These are phyloP conservation scores for Lathyrus aphaca DNA, from an alignment of 306 rosid species.

Conservation along the genomic window DNA sequence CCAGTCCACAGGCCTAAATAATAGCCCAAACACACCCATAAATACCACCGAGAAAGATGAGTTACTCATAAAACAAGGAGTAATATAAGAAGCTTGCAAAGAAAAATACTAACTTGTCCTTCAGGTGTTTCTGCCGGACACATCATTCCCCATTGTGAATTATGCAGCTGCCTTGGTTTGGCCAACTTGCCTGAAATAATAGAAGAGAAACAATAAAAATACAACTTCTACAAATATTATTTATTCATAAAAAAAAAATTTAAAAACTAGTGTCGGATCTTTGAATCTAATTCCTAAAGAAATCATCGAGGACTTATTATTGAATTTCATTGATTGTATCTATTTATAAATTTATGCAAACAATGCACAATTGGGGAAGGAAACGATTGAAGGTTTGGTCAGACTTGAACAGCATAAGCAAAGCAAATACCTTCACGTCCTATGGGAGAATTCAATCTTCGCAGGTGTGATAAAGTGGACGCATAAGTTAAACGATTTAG, in stretches of 20 bases:
- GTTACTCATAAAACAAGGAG: conserved; percentile 5
- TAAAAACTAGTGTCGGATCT: not conserved
- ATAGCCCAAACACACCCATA: conserved; percentile 37
- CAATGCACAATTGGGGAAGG: conserved; percentile 6
- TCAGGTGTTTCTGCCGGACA: conserved; percentile 99
- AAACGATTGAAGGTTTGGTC: not conserved
- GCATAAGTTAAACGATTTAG: conserved; percentile 95
- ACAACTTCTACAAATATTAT: conserved; percentile 1
- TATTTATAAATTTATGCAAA: conserved; percentile 25
- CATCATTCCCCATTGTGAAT: conserved; percentile 99
- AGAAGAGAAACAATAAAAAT: conserved; percentile 27
- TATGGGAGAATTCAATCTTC: conserved; percentile 94
- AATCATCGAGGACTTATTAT: not conserved
- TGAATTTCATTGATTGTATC: not conserved
- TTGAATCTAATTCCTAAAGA: not conserved
- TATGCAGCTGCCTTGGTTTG: conserved; percentile 93
- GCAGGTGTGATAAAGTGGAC: conserved; percentile 90
- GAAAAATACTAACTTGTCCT: conserved; percentile 77
- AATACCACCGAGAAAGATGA: conserved; percentile 24
- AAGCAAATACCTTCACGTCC: conserved; percentile 89
- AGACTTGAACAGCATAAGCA: conserved; percentile 16
- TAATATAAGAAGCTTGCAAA: conserved; percentile 12
- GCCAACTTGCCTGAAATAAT: conserved; percentile 83
- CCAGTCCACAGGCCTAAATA: conserved; percentile 94
- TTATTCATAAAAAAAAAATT: not conserved